Base-by-base conservation (phyloP, 139 green algal genomes). In the Tetradesmus obliquus region DNA sequence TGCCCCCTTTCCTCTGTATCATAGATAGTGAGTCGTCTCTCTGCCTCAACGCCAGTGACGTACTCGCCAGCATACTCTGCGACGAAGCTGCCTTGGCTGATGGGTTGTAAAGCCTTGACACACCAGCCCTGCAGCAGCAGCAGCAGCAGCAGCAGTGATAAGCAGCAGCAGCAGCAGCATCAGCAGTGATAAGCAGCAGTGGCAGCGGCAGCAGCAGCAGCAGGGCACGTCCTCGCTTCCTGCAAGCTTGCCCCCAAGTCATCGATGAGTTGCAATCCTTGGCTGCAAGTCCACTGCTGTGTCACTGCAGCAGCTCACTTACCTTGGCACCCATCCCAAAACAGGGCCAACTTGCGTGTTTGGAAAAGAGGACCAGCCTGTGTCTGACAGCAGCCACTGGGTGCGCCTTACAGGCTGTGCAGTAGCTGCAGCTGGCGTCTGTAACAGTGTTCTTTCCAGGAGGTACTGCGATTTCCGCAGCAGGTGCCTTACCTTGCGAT, bases 31-130 rank as follows among this genome's bases (percentile, higher is more conserved):
- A 97, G 93, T 19, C 95, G 87, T 10, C 12, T 12, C n/a, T 91
- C 60, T 15, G 94, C 93, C 20, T 95, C 95, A n/a, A 2, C 15
- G 12, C 79, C 93, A 4, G 22, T 90, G 5, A 97, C 3, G 13
- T 93, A 81, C 57, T 97, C 94, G 0, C 95, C 95, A 20, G 87
- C 91, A 90, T 97, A 97, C 58, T 94, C 91, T 81, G 66, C 92
- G 3, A 97, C 87, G 86, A 96, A 95, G 1, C 72, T 51, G 0
- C 95, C 95, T 1, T 55, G 45, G 8, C 60, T 58, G 2, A 97
- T 92, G 5, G 57, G 5, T 5, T 90, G 57, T 22, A n/a, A 19
- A 20, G 92, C 89, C 3, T 90, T 58, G 0, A 93, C 93, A 57
- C 87, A 82, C 92, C 91, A 95, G 10, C 95, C 94, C 93, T 97